Evolutionary conservation across 352 stramenopile genomes (phyloP).

Genomic region (Pythium folliculosum): DNA sequence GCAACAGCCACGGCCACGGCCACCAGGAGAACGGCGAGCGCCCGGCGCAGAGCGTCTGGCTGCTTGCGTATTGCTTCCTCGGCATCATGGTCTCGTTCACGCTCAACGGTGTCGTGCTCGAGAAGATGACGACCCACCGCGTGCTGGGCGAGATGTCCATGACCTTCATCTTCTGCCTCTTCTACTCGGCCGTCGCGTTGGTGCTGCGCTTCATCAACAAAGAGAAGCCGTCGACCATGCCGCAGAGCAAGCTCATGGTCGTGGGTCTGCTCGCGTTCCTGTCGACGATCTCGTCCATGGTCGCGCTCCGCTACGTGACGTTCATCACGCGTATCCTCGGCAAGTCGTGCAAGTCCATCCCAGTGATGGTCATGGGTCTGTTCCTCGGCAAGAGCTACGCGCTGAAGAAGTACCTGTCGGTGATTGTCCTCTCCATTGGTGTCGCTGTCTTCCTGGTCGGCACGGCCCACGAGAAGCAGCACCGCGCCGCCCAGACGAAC

Average conservation of each 20-base stretch:
- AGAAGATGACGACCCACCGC: slow-evolving; percentile 85
- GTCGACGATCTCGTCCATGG: slow-evolving; percentile 83
- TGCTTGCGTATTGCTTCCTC: slow-evolving; percentile 76
- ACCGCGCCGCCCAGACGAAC: slow-evolving; percentile 43
- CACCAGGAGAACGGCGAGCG: slow-evolving; percentile 21
- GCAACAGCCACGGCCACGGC: slow-evolving; percentile 9
- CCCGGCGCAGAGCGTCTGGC: slow-evolving; percentile 40
- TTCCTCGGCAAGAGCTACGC: slow-evolving; percentile 78
- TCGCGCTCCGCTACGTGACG: slow-evolving; percentile 80
- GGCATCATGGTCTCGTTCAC: slow-evolving; percentile 87
- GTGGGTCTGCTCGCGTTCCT: slow-evolving; percentile 73
- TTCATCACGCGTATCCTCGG: slow-evolving; percentile 86
- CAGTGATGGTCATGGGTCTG: slow-evolving; percentile 80
- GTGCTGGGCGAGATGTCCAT: slow-evolving; percentile 82
- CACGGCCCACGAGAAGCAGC: slow-evolving; percentile 71
- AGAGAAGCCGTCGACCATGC: slow-evolving; percentile 75
- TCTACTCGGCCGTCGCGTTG: slow-evolving; percentile 70
- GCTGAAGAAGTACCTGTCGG: slow-evolving; percentile 82
- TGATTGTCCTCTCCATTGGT: slow-evolving; percentile 68
- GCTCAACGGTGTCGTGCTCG: slow-evolving; percentile 76
- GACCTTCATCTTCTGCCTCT: slow-evolving; percentile 82
- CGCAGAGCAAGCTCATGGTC: slow-evolving; percentile 60
- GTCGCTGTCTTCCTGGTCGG: slow-evolving; percentile 79
- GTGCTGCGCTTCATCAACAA: slow-evolving; percentile 58
- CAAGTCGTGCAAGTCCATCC: slow-evolving; percentile 90